A percentile compares a stretch with the other conserved stretches of the same genome.
Evolutionary conservation across 352 stramenopile genomes (phyloP).

Genomic region (Phytophthora nicotianae): DNA sequence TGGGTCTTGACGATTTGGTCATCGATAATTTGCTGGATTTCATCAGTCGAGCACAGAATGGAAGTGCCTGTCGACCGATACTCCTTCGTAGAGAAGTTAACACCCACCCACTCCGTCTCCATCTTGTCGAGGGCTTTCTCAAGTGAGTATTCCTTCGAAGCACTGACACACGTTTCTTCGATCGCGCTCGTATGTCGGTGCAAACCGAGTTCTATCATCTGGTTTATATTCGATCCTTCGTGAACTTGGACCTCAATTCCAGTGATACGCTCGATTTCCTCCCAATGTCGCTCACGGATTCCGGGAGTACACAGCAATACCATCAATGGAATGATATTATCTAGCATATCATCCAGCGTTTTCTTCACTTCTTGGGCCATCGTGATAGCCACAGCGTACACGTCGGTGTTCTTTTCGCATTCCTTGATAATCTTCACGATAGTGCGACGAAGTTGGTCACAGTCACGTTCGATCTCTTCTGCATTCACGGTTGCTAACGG

Average conservation of each 20-base stretch:
- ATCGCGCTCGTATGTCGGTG: constrained; percentile 89
- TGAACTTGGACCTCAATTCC: constrained; percentile 88
- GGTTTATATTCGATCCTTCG: constrained; percentile 91
- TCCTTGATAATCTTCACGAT: constrained; percentile 93
- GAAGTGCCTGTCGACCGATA: constrained; percentile 94
- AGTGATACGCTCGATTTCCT: constrained; percentile 90
- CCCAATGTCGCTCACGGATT: constrained; percentile 92
- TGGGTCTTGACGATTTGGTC: constrained; percentile 97
- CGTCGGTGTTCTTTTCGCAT: constrained; percentile 89
- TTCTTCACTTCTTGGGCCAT: constrained; percentile 87
- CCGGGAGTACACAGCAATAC: constrained; percentile 92
- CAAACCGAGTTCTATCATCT: constrained; percentile 89
- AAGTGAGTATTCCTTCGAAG: constrained; percentile 94
- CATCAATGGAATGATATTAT: constrained; percentile 93
- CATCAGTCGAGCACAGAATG: constrained; percentile 87
- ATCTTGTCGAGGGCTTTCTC: constrained; percentile 94
- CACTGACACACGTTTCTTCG: constrained; percentile 93
- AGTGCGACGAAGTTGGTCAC: constrained; percentile 87
- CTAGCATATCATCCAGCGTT: constrained; percentile 83
- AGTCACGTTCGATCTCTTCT: constrained; percentile 86
- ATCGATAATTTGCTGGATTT: constrained; percentile 94
- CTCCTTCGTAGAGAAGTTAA: constrained; percentile 94
- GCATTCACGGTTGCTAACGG: constrained; percentile 76
- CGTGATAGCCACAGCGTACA: constrained; percentile 77
- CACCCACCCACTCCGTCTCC: constrained; percentile 91